Conservation (phyloP, 805 yeast species). For the Metschnikowia hibisci region DNA sequence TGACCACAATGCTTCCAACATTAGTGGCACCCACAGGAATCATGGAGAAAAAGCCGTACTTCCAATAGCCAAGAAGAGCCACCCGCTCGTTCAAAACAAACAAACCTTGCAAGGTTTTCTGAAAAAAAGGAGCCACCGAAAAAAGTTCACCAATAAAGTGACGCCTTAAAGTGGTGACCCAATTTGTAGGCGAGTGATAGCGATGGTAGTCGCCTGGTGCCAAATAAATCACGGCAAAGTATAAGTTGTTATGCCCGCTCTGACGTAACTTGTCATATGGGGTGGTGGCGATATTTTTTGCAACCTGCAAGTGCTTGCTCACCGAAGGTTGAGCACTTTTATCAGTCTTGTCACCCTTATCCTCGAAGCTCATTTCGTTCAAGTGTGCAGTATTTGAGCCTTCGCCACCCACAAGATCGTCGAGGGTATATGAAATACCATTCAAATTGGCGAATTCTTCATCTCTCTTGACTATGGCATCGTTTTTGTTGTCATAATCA, state of each 20-base stretch:
- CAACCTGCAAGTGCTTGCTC: constrained; percentile 36
- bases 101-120: constrained; percentile 76
- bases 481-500: constrained; percentile 38
- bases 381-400: constrained; percentile 40
- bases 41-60: constrained; percentile 95
- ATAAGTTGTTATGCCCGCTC: constrained; percentile 53
- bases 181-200: constrained; percentile 91
- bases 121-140: constrained; percentile 96
- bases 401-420: constrained; percentile 62
- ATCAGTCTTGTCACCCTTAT: constrained; percentile 65
- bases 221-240: constrained; percentile 85
- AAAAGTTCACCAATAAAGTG: constrained; percentile 95
- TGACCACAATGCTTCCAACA: constrained; percentile 90
- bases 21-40: constrained; percentile 99
- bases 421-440: constrained; percentile 68
- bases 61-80: constrained; percentile 93
- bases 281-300: constrained; percentile 38
- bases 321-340: constrained; percentile 29
- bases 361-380: constrained; percentile 47
- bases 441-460: constrained; percentile 74
- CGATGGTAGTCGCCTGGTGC: constrained; percentile 99
- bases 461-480: constrained; percentile 48
- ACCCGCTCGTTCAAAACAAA: constrained; percentile 94
- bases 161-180: constrained; percentile 92
- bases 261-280: constrained; percentile 28